Evolutionary conservation across 2,329 filamentous ascomycete genomes (phyloP).

Genomic region (Nemania diffusa): DNA sequence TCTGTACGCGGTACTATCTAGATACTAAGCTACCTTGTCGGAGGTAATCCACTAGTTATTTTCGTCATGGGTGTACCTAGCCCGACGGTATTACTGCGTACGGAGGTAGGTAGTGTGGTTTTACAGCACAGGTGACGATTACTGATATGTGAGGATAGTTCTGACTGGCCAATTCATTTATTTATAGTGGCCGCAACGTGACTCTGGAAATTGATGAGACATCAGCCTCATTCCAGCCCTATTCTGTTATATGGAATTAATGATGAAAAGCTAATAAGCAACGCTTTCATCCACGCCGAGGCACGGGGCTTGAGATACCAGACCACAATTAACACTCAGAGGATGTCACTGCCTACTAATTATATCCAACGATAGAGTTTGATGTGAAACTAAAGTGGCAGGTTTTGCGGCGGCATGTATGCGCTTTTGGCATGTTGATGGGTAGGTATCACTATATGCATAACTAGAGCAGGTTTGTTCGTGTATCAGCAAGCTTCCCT

Average conservation of each 20-base stretch:
- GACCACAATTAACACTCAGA: neutral
- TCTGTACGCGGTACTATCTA: too few species aligned
- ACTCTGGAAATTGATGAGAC: slow-evolving; percentile 7
- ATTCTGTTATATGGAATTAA: slow-evolving; percentile 3
- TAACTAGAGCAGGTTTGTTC: neutral
- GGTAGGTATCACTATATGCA: neutral
- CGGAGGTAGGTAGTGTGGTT: neutral
- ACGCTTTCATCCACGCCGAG: neutral
- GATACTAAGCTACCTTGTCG: neutral
- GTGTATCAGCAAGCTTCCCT: slow-evolving; percentile 9
- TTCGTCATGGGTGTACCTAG: neutral
- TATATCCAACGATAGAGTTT: neutral
- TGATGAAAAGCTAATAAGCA: too few species aligned
- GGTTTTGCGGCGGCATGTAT: neutral
- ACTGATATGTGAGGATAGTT: neutral
- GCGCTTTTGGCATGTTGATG: neutral
- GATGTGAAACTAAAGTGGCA: neutral
- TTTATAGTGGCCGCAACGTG: neutral
- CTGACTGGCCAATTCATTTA: slow-evolving; percentile 3
- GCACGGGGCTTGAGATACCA: neutral
- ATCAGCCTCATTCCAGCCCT: slow-evolving; percentile 7
- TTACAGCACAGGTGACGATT: neutral
- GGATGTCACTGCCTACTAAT: neutral
- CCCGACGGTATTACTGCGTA: neutral
- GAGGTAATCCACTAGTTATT: neutral